Percentiles rank a stretch among this genome's conserved stretches.
Conservation (phyloP, 306 rosid genomes). For the Boehmeria nivea region DNA sequence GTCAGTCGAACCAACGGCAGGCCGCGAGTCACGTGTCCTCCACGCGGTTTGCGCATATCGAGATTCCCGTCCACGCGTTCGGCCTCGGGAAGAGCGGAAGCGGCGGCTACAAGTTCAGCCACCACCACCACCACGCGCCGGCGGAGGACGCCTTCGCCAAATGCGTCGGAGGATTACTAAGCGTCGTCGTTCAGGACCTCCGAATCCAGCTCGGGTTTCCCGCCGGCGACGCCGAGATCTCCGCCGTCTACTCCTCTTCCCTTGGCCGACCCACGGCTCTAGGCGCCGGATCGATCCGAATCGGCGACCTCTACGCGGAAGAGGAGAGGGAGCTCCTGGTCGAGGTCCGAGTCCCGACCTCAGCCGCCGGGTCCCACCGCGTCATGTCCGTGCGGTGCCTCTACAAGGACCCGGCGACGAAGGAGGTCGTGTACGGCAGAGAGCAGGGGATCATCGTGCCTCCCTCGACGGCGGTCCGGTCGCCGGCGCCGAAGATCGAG, state of each 20-base stretch:
- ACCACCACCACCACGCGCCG: constrained; percentile 29
- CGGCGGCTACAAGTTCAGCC: constrained; percentile 35
- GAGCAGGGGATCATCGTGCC: constrained; percentile 60
- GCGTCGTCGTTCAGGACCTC: constrained; percentile 67
- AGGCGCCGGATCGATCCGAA: constrained; percentile 54
- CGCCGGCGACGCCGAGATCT: constrained; percentile 37
- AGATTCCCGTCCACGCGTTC: constrained; percentile 70
- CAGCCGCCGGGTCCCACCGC: constrained; percentile 40
- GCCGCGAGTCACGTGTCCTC: constrained; percentile 35
- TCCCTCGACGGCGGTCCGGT: constrained; percentile 21
- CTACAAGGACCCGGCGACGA: constrained; percentile 59
- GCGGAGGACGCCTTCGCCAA: constrained; percentile 70
- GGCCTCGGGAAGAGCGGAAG: constrained; percentile 62
- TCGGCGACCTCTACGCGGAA: constrained; percentile 75
- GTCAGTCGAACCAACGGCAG: constrained; percentile 51
- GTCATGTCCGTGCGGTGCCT: constrained; percentile 64
- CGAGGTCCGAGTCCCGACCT: constrained; percentile 47
- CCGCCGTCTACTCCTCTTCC: constrained; percentile 54
- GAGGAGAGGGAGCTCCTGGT: constrained; percentile 72
- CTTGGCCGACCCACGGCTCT: constrained; percentile 45
- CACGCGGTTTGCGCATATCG: constrained; percentile 69
- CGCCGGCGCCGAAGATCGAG: constrained; percentile 31
- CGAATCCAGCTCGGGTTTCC: constrained; percentile 60
- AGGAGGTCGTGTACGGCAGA: constrained; percentile 54
- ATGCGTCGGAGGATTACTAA: constrained; percentile 62